Percentiles rank a stretch among this genome's conserved stretches.
Evolutionary conservation across 768 basidiomycete genomes (phyloP).

Genomic region (Trichaptum fuscoviolaceum): DNA sequence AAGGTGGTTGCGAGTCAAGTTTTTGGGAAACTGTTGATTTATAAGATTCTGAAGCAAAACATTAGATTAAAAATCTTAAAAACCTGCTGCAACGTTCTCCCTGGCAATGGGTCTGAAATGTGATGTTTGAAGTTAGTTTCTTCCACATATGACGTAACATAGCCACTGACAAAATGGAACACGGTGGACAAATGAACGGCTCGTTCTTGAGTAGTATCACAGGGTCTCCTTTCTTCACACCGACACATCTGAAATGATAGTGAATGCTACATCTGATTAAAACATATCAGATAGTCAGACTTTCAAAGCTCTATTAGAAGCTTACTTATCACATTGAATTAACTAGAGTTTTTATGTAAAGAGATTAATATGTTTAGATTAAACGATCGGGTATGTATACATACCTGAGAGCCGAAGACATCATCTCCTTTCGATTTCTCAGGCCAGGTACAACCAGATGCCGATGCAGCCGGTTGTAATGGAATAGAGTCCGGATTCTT

Average conservation of each 20-base stretch:
- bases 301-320: not conserved
- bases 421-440: slow-evolving; percentile 1
- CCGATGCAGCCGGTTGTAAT: no score
- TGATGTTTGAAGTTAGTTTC: no score
- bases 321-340: slow-evolving; percentile 3
- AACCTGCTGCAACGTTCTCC: not conserved
- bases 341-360: not conserved
- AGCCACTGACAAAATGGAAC: not conserved
- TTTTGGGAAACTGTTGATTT: not conserved
- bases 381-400: not conserved
- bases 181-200: slow-evolving; percentile 1
- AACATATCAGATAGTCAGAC: not conserved
- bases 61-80: not conserved
- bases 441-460: not conserved
- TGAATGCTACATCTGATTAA: not conserved
- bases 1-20: not conserved
- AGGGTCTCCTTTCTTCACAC: not conserved
- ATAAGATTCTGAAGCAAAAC: not conserved
- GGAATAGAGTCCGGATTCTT: no score
- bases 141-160: not conserved
- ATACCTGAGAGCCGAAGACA: not conserved
- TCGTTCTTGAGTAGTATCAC: not conserved
- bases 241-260: not conserved
- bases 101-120: not conserved
- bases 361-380: not conserved